A percentile compares a stretch with the other conserved stretches of the same genome.
phyloP scores from a whole-genome alignment of 2,329 filamentous ascomycete species.

The Epichloe hybrida region DNA sequence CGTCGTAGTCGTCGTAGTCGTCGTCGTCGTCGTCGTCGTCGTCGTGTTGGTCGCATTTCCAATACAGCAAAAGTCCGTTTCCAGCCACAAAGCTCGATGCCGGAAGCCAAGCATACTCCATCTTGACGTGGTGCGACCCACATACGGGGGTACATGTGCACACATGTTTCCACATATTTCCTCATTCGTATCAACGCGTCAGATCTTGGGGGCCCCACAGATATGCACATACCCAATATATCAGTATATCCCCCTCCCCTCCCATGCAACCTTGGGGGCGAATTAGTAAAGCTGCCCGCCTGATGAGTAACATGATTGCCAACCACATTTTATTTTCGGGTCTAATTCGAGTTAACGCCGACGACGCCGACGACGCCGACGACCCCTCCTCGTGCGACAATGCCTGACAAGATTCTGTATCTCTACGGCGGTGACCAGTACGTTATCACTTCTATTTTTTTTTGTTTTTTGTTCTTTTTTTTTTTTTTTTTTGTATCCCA shows the following conservation, averaged over 20 bases:
- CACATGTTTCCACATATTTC: no score
- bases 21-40: no score
- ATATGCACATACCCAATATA: neutral
- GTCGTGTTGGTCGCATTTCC: no score
- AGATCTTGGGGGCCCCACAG: no score
- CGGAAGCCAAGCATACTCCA: no score
- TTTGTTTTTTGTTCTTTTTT: neutral
- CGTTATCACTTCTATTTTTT: conserved; percentile 4
- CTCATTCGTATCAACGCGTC: no score
- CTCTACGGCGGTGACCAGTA: conserved; percentile 29
- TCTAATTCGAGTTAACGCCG: neutral
- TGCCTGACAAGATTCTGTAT: conserved; percentile 14
- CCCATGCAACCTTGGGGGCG: neutral
- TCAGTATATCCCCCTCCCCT: neutral
- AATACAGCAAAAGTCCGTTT: no score
- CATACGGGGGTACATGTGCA: no score
- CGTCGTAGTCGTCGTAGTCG: no score
- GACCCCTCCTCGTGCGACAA: neutral
- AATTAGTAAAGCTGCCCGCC: no score
- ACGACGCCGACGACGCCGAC: neutral
- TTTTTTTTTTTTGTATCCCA: neutral
- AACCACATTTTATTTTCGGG: neutral
- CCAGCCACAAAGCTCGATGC: no score
- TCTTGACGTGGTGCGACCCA: no score
- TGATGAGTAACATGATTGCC: neutral